Conservation (phyloP, 441 rosid genomes). For the Adansonia grandidieri region DNA sequence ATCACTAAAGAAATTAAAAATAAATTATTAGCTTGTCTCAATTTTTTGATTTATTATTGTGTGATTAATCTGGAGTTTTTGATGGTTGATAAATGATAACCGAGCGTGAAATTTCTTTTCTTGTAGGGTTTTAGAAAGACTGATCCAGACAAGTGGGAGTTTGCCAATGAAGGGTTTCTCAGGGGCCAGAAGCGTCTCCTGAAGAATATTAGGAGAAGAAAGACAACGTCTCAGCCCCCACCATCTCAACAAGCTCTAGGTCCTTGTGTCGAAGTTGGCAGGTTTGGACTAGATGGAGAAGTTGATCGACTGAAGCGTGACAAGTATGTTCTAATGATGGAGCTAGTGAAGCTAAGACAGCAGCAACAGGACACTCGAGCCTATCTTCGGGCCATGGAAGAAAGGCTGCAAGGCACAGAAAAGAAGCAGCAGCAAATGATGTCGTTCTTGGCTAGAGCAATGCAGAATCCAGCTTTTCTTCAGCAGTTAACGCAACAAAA, state of each 20-base stretch:
- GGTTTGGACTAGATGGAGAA: conserved; percentile 46
- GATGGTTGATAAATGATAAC: neutral
- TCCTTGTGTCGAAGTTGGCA: conserved; percentile 56
- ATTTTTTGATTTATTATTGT: neutral
- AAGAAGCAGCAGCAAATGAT: conserved; percentile 84
- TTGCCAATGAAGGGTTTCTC: conserved; percentile 78
- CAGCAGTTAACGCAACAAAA: conserved; percentile 63
- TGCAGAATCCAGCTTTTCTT: conserved; percentile 62
- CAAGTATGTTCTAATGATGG: conserved; percentile 61
- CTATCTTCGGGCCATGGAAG: conserved; percentile 68
- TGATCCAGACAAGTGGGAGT: conserved; percentile 87
- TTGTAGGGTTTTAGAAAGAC: conserved; percentile 83
- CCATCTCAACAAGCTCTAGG: conserved; percentile 42
- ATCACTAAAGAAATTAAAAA: neutral
- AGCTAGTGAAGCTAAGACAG: conserved; percentile 71
- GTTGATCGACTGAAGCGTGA: conserved; percentile 60
- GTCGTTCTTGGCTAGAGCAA: conserved; percentile 79
- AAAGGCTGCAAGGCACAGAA: conserved; percentile 68
- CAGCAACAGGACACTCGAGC: conserved; percentile 69
- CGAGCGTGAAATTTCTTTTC: neutral
- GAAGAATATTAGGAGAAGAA: conserved; percentile 69
- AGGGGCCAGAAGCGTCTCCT: conserved; percentile 72
- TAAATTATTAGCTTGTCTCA: neutral
- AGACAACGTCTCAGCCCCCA: conserved; percentile 26
- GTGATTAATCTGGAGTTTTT: neutral